Evolutionary conservation across 495 filamentous ascomycete species (phyloP).

Genomic region (Pyrenopolyporus hunteri): DNA sequence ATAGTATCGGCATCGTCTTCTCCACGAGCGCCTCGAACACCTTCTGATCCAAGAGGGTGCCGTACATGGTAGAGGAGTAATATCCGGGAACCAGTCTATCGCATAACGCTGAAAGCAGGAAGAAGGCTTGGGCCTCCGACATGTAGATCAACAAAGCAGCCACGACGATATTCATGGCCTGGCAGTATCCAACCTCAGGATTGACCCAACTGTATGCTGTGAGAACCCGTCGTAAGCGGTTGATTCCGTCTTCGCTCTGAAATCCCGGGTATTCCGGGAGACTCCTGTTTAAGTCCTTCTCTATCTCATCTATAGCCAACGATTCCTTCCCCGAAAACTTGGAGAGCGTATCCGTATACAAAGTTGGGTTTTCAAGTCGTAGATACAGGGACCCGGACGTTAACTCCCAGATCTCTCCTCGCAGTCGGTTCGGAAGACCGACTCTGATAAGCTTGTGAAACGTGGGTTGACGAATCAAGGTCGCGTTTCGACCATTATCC

Average conservation of each 20-base stretch:
- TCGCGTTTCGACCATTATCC: conserved; percentile 94
- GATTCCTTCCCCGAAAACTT: conserved; percentile 85
- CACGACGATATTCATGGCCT: conserved; percentile 99
- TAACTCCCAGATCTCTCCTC: conserved; percentile 96
- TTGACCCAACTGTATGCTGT: conserved; percentile 98
- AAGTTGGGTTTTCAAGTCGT: conserved; percentile 80
- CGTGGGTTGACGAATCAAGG: conserved; percentile 90
- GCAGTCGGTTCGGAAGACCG: conserved; percentile 87
- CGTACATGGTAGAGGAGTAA: conserved; percentile 98
- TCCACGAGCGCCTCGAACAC: conserved; percentile 97
- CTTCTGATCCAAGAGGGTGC: conserved; percentile 92
- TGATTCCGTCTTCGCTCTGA: conserved; percentile 95
- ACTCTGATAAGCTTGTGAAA: conserved; percentile 98
- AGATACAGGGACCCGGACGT: conserved; percentile 89
- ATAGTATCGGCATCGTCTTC: conserved; percentile 97
- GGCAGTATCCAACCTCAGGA: conserved; percentile 94
- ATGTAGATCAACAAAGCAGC: conserved; percentile 97
- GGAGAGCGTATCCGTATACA: conserved; percentile 81
- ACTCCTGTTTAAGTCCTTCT: conserved; percentile 96
- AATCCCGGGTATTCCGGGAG: conserved; percentile 97
- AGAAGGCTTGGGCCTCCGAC: conserved; percentile 96
- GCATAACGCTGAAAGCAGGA: conserved; percentile 87
- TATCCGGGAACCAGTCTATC: conserved; percentile 94
- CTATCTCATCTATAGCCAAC: conserved; percentile 96
- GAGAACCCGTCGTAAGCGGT: conserved; percentile 82